These are phyloP conservation scores for Fusarium sp. DNA, from an alignment of 2,329 filamentous ascomycete species.

Conservation along the genomic window DNA sequence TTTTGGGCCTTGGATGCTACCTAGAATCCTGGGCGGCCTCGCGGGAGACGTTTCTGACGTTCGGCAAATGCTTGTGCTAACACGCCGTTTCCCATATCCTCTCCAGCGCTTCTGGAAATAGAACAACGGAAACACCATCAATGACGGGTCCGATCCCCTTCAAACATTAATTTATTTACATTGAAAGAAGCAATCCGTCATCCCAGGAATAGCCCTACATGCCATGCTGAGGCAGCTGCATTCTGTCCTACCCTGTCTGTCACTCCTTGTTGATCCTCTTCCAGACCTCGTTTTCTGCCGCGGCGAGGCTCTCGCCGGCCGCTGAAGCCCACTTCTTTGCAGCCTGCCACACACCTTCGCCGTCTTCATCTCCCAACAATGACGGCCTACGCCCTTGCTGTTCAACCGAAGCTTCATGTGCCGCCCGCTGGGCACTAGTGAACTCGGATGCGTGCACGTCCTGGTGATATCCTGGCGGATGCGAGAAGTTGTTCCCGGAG, in stretches of 20 bases:
- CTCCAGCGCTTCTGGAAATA: slow-evolving; percentile 46
- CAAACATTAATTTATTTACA: slow-evolving; percentile 46
- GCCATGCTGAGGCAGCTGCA: slow-evolving; percentile 22
- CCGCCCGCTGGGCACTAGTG: slow-evolving; percentile 62
- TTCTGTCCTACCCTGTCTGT: slow-evolving; percentile 11
- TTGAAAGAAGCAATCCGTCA: slow-evolving; percentile 36
- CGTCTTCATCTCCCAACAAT: slow-evolving; percentile 50
- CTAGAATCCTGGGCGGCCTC: slow-evolving; percentile 22
- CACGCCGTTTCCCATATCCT: slow-evolving; percentile 30
- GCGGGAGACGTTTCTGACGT: slow-evolving; percentile 24
- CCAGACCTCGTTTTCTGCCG: slow-evolving; percentile 75
- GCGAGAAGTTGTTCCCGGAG: slow-evolving; percentile 54
- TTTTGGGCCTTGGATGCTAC: slow-evolving; percentile 34
- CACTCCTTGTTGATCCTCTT: slow-evolving; percentile 73
- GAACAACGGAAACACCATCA: slow-evolving; percentile 43
- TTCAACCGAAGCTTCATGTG: slow-evolving; percentile 55
- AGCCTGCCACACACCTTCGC: slow-evolving; percentile 68
- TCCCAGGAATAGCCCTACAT: slow-evolving; percentile 39
- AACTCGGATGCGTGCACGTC: slow-evolving; percentile 68
- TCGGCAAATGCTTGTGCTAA: slow-evolving; percentile 35
- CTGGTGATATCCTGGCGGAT: slow-evolving; percentile 72
- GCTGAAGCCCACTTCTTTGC: slow-evolving; percentile 72
- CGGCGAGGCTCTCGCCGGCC: slow-evolving; percentile 71
- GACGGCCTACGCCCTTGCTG: slow-evolving; percentile 40
- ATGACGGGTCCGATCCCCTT: slow-evolving; percentile 40